phyloP scores from a whole-genome alignment of 2,329 filamentous ascomycete genomes.

The Metarhizium anisopliae region DNA sequence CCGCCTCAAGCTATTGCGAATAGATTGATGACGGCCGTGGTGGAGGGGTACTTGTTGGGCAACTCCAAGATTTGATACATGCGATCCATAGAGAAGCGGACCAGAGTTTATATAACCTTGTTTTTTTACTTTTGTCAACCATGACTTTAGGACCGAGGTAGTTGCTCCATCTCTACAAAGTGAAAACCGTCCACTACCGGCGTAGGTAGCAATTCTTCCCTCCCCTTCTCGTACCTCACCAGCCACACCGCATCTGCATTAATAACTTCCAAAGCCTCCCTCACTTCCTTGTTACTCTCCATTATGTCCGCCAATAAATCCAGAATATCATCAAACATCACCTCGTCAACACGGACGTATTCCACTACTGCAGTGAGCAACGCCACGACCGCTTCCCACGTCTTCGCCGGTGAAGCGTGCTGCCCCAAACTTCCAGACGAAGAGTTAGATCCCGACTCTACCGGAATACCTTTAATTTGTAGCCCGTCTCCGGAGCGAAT shows the following conservation, averaged over 20 bases:
- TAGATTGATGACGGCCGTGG: conserved; percentile 72
- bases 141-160: conserved; percentile 4
- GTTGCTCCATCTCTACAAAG: conserved; percentile 24
- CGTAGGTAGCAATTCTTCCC: conserved; percentile 24
- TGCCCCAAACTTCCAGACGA: conserved; percentile 36
- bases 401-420: conserved; percentile 52
- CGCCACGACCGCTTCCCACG: conserved; percentile 54
- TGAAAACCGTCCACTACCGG: conserved; percentile 34
- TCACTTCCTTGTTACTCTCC: conserved; percentile 36
- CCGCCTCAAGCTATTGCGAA: conserved; percentile 88
- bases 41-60: conserved; percentile 59
- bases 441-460: conserved; percentile 5
- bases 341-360: conserved; percentile 56
- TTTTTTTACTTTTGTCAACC: neutral
- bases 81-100: neutral
- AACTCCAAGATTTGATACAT: conserved; percentile 37
- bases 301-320: conserved; percentile 48
- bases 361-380: conserved; percentile 53
- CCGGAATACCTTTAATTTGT: conserved; percentile 8
- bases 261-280: conserved; percentile 48
- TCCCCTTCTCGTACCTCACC: conserved; percentile 39
- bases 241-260: conserved; percentile 77
- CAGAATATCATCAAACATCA: conserved; percentile 63
- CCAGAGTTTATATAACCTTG: neutral
- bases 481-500: conserved; percentile 16